These are phyloP conservation scores for Monosporascus sp. DNA, from an alignment of 2,329 filamentous ascomycete species.

Conservation along the genomic window DNA sequence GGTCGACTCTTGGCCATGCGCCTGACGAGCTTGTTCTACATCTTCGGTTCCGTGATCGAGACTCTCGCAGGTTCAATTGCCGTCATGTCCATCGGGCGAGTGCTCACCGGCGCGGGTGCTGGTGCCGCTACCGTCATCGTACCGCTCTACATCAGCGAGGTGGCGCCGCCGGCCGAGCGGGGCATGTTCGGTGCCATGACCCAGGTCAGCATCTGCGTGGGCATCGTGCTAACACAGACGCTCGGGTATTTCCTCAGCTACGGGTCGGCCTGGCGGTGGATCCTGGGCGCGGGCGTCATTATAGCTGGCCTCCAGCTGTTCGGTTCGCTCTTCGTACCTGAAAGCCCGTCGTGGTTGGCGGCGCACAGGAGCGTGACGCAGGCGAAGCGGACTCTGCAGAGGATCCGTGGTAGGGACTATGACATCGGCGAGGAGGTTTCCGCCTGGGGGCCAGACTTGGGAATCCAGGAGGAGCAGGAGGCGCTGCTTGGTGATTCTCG, in stretches of 20 bases:
- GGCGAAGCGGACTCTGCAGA: slow-evolving; percentile 65
- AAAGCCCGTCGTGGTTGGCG: slow-evolving; percentile 85
- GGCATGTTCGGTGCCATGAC: slow-evolving; percentile 83
- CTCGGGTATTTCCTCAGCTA: slow-evolving; percentile 84
- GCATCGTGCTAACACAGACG: slow-evolving; percentile 77
- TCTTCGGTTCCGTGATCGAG: slow-evolving; percentile 70
- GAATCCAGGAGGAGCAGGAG: slow-evolving; percentile 57
- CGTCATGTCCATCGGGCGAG: slow-evolving; percentile 66
- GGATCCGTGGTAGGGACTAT: slow-evolving; percentile 64
- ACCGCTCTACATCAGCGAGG: slow-evolving; percentile 89
- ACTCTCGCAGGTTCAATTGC: slow-evolving; percentile 63
- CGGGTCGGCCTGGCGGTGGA: slow-evolving; percentile 74
- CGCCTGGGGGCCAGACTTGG: slow-evolving; percentile 44
- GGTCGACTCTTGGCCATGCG: slow-evolving; percentile 76
- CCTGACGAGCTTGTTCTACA: slow-evolving; percentile 69
- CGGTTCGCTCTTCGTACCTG: slow-evolving; percentile 71
- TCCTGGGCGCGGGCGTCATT: slow-evolving; percentile 67
- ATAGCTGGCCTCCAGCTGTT: slow-evolving; percentile 63
- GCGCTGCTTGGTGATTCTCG: slow-evolving; percentile 50
- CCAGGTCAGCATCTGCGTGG: slow-evolving; percentile 88
- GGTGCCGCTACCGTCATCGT: slow-evolving; percentile 90
- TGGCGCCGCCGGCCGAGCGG: slow-evolving; percentile 68
- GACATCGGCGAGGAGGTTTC: slow-evolving; percentile 71
- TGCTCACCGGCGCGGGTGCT: slow-evolving; percentile 77
- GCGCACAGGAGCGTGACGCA: slow-evolving; percentile 54